Conservation (phyloP, 2,329 filamentous ascomycete species). For the Chaetothyriales sp. region DNA sequence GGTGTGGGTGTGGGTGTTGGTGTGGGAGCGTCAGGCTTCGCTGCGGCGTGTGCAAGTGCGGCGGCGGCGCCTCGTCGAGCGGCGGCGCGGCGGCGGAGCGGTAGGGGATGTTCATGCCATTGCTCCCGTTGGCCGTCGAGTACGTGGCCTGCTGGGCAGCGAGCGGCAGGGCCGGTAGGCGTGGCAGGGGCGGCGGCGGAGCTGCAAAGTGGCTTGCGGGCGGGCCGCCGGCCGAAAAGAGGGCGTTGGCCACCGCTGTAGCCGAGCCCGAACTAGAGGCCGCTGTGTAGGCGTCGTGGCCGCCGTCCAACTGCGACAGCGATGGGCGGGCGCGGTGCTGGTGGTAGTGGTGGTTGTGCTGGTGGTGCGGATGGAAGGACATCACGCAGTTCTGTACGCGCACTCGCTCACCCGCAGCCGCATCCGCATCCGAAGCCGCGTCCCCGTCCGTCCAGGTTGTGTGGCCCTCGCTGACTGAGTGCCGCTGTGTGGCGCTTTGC, state of each 20-base stretch:
- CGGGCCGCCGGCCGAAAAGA: too few relatives aligned
- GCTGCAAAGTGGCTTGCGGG: too few relatives aligned
- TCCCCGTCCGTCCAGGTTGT: too few relatives aligned
- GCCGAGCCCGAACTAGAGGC: too few relatives aligned
- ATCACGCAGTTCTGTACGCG: neutral
- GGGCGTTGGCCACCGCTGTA: too few relatives aligned
- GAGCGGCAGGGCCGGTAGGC: too few relatives aligned
- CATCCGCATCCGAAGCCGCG: too few relatives aligned
- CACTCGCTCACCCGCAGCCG: too few relatives aligned
- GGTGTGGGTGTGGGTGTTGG: neutral
- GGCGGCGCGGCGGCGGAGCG: neutral
- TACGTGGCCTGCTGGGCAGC: too few relatives aligned
- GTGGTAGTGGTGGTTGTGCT: neutral
- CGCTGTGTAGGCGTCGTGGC: neutral
- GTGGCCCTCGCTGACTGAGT: too few relatives aligned
- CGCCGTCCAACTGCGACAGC: neutral
- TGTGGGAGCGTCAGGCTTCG: neutral
- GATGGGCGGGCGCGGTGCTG: neutral
- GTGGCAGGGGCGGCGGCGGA: too few relatives aligned
- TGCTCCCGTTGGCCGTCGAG: neutral
- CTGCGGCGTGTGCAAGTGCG: neutral
- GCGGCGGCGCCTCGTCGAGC: neutral
- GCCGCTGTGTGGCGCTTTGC: neutral
- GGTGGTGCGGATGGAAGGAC: neutral
- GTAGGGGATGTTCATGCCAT: constrained; percentile 1